Evolutionary conservation across 2,329 filamentous ascomycete genomes (phyloP), one percentile per base, ranked within the genome.

Genomic region (Aureobasidium lini): DNA sequence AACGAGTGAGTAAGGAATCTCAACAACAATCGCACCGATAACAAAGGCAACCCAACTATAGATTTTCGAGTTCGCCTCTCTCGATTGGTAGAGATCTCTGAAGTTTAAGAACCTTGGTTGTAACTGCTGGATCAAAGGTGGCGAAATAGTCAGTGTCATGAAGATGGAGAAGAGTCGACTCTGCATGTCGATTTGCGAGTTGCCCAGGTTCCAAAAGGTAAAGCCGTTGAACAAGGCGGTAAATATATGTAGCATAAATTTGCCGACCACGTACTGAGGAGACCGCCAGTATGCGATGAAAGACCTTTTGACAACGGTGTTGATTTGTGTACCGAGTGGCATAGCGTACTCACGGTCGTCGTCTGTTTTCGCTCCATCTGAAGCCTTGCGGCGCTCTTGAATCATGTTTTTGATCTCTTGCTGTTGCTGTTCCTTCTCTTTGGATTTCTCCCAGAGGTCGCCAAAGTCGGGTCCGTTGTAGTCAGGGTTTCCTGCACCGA

Each of bases 181-280:
- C 18, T 71, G 69, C 68, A 75, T 70, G 42, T 76, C 75, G 56
- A 53, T 42, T 31, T 11, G 34, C 3, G 39, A 42, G 39, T 56
- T 61, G 10, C 60, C 61, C 7, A 76, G 63, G 47, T 73, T 65
- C 73, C 73, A 76, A 64, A 95, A 88, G 62, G 85, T 82, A 61
- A 93, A 77, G 70, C 95, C 90, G 69, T 88, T 92, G 78, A 93
- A 95, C 16, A 95, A 77, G 16, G 90, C 84, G 0, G 90, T 95
- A 72, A 95, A 94, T 56, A 90, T 85, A 69, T 84, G 88, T n/a
- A 93, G 84, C 5, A 79, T 75, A 0, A 80, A 71, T 78, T 94
- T 94, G 68, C 88, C 85, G 75, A 92, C 93, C 70, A 95, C 89
- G 71, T 96, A 96, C 75, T 95, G 91, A 37, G 89, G 89, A 1